Percentiles rank a stretch among this genome's conserved stretches.
These are phyloP conservation scores for Dispira parvispora DNA, from an alignment of 192 early-diverging fungal species.

Conservation along the genomic window DNA sequence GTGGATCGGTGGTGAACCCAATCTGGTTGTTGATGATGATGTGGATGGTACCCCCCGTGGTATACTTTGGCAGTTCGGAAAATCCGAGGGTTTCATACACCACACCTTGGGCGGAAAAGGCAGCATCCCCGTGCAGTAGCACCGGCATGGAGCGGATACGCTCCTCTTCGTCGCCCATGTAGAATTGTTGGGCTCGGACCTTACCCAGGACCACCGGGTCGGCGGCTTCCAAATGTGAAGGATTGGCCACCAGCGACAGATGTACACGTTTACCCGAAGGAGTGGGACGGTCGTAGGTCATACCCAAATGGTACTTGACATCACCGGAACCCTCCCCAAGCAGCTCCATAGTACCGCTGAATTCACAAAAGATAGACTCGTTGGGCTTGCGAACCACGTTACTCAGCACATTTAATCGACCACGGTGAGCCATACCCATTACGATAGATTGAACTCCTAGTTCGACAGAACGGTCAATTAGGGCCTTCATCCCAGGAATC, in stretches of 20 bases:
- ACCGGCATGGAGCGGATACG: slow-evolving; percentile 77
- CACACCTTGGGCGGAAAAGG: slow-evolving; percentile 94
- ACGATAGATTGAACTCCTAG: slow-evolving; percentile 88
- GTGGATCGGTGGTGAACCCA: slow-evolving; percentile 97
- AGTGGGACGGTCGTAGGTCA: slow-evolving; percentile 93
- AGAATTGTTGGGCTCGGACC: slow-evolving; percentile 88
- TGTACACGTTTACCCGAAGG: slow-evolving; percentile 94
- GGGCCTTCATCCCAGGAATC: slow-evolving; percentile 95
- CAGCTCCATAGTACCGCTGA: slow-evolving; percentile 71
- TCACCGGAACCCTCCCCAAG: slow-evolving; percentile 93
- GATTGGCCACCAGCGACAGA: slow-evolving; percentile 94
- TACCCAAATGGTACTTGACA: slow-evolving; percentile 83
- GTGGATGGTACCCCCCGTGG: slow-evolving; percentile 94
- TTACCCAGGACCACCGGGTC: slow-evolving; percentile 98
- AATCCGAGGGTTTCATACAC: slow-evolving; percentile 96
- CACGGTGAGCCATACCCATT: slow-evolving; percentile 99
- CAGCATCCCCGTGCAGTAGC: slow-evolving; percentile 94
- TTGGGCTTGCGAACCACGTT: slow-evolving; percentile 99
- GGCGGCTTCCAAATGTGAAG: slow-evolving; percentile 95
- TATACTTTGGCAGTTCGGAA: slow-evolving; percentile 85
- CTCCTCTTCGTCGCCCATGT: slow-evolving; percentile 69
- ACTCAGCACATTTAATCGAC: slow-evolving; percentile 91
- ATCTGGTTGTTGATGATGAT: slow-evolving; percentile 98
- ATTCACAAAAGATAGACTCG: slow-evolving; percentile 98
- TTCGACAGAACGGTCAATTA: slow-evolving; percentile 94